Conservation (phyloP, 2,329 filamentous ascomycete species). For the Gremmenia infestans region DNA sequence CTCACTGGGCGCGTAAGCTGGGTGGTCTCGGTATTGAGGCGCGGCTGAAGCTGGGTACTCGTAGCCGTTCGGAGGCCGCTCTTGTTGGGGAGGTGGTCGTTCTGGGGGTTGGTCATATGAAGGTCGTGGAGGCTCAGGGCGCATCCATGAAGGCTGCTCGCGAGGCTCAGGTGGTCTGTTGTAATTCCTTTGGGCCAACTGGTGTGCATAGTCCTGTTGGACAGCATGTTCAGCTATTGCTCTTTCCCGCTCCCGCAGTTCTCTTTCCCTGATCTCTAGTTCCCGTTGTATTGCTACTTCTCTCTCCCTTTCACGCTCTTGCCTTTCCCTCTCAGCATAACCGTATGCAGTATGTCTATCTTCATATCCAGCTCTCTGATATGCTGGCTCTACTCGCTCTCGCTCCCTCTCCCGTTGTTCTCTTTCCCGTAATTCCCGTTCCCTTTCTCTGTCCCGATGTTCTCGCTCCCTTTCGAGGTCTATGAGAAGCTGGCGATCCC, state of each 20-base stretch:
- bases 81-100: conserved; percentile 9
- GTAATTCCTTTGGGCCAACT: conserved; percentile 26
- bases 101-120: conserved; percentile 14
- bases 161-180: conserved; percentile 25
- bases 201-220: conserved; percentile 23
- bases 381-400: conserved; percentile 31
- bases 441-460: neutral
- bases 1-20: conserved; percentile 26
- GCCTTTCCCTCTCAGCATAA: conserved; percentile 46
- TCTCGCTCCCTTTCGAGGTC: neutral
- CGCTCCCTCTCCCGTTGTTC: neutral
- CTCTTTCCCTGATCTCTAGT: conserved; percentile 24
- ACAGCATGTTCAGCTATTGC: conserved; percentile 3
- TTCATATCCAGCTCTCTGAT: conserved; percentile 24
- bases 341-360: conserved; percentile 39
- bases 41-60: conserved; percentile 24
- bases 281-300: conserved; percentile 13
- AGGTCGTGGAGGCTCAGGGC: conserved; percentile 21
- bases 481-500: conserved; percentile 8
- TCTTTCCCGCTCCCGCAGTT: conserved; percentile 20
- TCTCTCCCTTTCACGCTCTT: conserved; percentile 19
- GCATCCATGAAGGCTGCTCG: conserved; percentile 28
- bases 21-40: conserved; percentile 22
- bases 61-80: conserved; percentile 18
- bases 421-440: too few species aligned